Conservation (phyloP, 1,284 basidiomycete species). For the Cryptococcus hybrid region DNA sequence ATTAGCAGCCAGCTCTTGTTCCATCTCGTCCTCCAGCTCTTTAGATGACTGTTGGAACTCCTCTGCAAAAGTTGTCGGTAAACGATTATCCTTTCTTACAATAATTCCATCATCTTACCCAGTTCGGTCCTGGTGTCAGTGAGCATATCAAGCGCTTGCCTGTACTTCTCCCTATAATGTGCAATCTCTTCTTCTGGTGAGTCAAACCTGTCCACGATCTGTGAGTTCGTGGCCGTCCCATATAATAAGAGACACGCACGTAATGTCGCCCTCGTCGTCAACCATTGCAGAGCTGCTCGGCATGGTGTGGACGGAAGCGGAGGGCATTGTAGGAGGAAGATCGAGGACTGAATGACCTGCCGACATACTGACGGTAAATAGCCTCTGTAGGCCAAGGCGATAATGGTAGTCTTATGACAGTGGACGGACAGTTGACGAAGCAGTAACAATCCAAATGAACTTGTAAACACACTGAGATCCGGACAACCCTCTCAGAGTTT, state of each 20-base stretch:
- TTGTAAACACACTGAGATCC: no score
- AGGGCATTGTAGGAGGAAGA: no score
- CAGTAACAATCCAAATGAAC: no score
- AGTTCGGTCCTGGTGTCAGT: slow-evolving; percentile 80
- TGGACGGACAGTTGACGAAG: no score
- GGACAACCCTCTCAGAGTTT: no score
- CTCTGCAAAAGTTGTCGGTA: slow-evolving; percentile 50
- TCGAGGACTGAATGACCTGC: slow-evolving; percentile 11
- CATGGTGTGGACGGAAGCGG: slow-evolving; percentile 27
- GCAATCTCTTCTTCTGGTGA: slow-evolving; percentile 44
- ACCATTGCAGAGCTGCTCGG: slow-evolving; percentile 30
- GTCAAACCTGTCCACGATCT: slow-evolving; percentile 46
- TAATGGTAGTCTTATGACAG: no score
- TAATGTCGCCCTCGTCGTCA: slow-evolving; percentile 32
- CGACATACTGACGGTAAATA: slow-evolving; percentile 9
- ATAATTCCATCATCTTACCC: slow-evolving; percentile 17
- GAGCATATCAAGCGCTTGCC: slow-evolving; percentile 79
- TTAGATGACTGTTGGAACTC: slow-evolving; percentile 89
- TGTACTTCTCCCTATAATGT: slow-evolving; percentile 81
- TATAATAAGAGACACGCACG: slow-evolving; percentile 19
- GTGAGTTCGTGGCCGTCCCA: background rate
- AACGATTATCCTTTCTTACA: background rate
- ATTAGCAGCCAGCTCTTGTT: slow-evolving; percentile 80
- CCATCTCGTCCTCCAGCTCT: slow-evolving; percentile 89
- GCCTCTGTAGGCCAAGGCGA: no score